phyloP scores from a whole-genome alignment of 176 grass and related monocot genomes.

The Triticum monococcum region DNA sequence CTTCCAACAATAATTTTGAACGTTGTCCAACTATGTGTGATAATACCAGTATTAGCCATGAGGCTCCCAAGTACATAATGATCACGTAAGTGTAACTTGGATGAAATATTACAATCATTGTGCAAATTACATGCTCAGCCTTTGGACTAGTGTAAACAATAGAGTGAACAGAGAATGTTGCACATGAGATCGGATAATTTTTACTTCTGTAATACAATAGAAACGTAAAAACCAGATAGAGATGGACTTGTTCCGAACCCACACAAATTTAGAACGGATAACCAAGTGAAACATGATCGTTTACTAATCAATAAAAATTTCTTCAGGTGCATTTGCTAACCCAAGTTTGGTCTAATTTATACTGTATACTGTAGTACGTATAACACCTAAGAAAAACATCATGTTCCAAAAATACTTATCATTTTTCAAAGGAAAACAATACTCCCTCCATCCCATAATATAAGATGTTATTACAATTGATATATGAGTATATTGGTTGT shows the following conservation, averaged over 20 bases:
- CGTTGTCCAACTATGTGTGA: background rate
- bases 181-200: background rate
- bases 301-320: background rate
- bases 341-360: background rate
- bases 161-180: background rate
- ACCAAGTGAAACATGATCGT: background rate
- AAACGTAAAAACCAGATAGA: background rate
- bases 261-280: background rate
- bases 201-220: background rate
- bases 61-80: background rate
- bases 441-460: too few species aligned
- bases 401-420: background rate
- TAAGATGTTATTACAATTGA: too few species aligned
- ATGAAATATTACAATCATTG: background rate
- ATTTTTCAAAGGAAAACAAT: background rate
- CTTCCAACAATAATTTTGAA: background rate
- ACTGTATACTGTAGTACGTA: background rate
- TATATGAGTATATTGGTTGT: too few species aligned
- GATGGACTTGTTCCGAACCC: background rate
- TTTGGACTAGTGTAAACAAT: background rate
- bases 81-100: background rate
- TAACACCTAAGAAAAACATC: background rate
- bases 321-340: background rate
- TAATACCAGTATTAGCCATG: background rate
- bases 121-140: constrained; percentile 2